Percentiles rank a stretch among this genome's conserved stretches.
Conservation (phyloP, 2,329 filamentous ascomycete species). For the Colletotrichum australisinense region DNA sequence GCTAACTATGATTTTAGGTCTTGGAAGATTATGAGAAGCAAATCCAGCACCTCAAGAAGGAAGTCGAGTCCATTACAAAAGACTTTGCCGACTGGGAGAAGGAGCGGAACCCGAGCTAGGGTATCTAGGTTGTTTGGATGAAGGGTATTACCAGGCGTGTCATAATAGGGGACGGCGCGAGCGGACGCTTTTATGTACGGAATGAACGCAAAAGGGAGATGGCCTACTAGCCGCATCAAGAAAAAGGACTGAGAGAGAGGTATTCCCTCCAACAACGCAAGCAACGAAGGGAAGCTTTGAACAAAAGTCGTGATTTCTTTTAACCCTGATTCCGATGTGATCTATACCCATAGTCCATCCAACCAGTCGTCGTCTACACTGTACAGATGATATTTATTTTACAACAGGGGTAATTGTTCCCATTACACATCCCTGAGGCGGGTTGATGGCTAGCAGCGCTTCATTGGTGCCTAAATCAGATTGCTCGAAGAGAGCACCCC, state of each 20-base stretch:
- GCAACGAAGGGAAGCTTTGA: neutral
- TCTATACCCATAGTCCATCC: constrained; percentile 25
- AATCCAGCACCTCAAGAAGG: constrained; percentile 79
- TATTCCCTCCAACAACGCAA: neutral
- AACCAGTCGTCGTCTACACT: constrained; percentile 18
- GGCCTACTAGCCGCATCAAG: neutral
- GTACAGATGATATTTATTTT: constrained; percentile 35
- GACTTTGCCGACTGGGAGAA: constrained; percentile 68
- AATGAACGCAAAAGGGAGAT: neutral
- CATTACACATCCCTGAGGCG: constrained; percentile 13
- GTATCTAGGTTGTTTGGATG: neutral
- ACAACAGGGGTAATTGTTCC: constrained; percentile 32
- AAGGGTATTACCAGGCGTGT: neutral
- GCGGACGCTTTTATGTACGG: neutral
- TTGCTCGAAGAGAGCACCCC: neutral
- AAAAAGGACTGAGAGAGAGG: neutral
- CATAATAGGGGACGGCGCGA: constrained; percentile 16
- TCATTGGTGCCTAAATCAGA: neutral
- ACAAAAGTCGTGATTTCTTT: constrained; percentile 24
- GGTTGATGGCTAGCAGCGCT: neutral
- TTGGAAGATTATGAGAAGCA: constrained; percentile 86
- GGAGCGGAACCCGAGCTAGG: constrained; percentile 52
- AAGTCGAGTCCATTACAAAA: constrained; percentile 72
- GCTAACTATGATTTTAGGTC: constrained; percentile 62
- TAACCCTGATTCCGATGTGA: constrained; percentile 4